A percentile compares a stretch with the other conserved stretches of the same genome.
Conservation (phyloP, 2,329 filamentous ascomycete genomes). For the Epichloe glyceriae region DNA sequence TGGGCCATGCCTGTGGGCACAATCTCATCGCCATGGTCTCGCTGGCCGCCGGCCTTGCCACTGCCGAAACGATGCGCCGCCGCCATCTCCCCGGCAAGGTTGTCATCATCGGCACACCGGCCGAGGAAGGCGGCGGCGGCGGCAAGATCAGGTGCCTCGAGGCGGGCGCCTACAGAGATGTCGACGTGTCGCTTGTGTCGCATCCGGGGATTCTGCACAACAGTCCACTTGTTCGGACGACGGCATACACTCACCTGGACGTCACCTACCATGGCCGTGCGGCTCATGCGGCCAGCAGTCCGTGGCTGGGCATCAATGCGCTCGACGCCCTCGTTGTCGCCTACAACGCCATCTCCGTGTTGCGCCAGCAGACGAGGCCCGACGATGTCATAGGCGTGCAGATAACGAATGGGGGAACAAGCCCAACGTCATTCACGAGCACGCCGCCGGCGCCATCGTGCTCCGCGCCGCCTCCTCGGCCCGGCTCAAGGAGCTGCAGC, state of each 20-base stretch:
- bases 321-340: constrained; percentile 40
- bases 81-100: constrained; percentile 30
- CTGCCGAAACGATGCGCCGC: constrained; percentile 29
- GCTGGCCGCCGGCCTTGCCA: constrained; percentile 31
- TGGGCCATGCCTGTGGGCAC: constrained; percentile 42
- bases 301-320: constrained; percentile 45
- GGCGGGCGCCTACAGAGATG: constrained; percentile 23
- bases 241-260: constrained; percentile 34
- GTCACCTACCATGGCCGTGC: constrained; percentile 40
- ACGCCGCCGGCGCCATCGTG: constrained; percentile 30
- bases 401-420: constrained; percentile 38
- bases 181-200: constrained; percentile 12
- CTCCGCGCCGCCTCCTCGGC: constrained; percentile 29
- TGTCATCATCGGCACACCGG: constrained; percentile 35
- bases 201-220: constrained; percentile 24
- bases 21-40: constrained; percentile 31
- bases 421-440: constrained; percentile 42
- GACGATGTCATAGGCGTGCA: constrained; percentile 36
- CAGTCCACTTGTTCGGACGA: constrained; percentile 35
- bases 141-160: constrained; percentile 33
- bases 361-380: constrained; percentile 42
- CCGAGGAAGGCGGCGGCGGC: constrained; percentile 31
- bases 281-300: constrained; percentile 41
- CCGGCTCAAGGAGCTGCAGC: constrained; percentile 25
- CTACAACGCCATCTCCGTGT: constrained; percentile 32